Evolutionary conservation across 129 eudicot genomes (phyloP), one percentile per base, ranked within the genome.

Genomic region (Escallonia rubra): DNA sequence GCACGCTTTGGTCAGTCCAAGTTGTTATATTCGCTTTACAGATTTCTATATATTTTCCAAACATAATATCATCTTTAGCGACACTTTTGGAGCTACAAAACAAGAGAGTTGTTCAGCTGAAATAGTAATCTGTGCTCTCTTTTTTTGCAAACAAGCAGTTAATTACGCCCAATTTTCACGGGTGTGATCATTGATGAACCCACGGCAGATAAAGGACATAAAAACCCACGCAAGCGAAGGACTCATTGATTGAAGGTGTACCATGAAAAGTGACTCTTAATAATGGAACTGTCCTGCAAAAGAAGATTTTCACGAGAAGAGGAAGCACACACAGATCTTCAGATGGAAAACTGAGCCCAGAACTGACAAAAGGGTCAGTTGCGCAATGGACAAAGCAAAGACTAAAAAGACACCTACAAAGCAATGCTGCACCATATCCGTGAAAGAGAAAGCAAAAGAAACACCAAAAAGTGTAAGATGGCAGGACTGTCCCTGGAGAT

Each of bases 251-350:
- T 51, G 53, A 38, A 43, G 34, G 49, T 53, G 60, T 61, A 55
- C 72, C 59, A 71, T 51, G 62, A 51, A 63, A 59, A 13, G 48
- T 51, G 75, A 41, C 14, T 51, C 42, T 38, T 16, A 66, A 71
- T 77, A 61, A 64, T 59, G 68, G 59, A 40, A 59, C 63, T 49
- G 16, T 66, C 69, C 57, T 16, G 4, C 34, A 63, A 72, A 59
- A 57, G 8, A 43, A 64, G 59, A 48, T 34, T 45, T 64, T 77
- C 77, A 77, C 69, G 59, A 77, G 65, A 77, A 54, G 56, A 65
- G 66, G 71, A 63, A 46, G 61, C 12, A 54, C 16, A 50, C 13
- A 38, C 41, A 14, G 50, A 56, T 72, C 55, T 61, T 53, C 48
- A 63, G 40, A 52, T 67, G 39, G 62, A 43, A 68, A 56, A 44